Evolutionary conservation across 495 filamentous ascomycete genomes (phyloP).

Genomic region (Amorphotheca resinae): DNA sequence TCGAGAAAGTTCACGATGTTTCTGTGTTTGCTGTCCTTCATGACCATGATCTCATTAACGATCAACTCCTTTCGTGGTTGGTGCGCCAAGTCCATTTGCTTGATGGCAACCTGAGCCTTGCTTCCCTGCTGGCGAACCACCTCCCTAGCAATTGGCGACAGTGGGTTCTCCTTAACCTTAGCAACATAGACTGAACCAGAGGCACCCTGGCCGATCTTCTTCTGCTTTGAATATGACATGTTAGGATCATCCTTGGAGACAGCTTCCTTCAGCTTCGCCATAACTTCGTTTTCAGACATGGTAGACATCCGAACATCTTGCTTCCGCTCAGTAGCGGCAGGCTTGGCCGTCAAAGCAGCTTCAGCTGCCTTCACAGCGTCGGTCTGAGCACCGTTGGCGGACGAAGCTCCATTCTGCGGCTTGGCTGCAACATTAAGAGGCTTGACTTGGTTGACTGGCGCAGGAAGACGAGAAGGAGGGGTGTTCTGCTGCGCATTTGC

Average conservation of each 20-base stretch:
- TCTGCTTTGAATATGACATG: constrained; percentile 90
- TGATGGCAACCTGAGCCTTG: constrained; percentile 84
- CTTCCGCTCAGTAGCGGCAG: constrained; percentile 49
- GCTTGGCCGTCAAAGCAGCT: constrained; percentile 65
- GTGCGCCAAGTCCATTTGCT: constrained; percentile 97
- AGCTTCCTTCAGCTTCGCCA: constrained; percentile 83
- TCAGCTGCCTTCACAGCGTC: constrained; percentile 72
- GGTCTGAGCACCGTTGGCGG: constrained; percentile 32
- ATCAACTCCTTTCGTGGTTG: constrained; percentile 97
- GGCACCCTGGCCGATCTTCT: constrained; percentile 97
- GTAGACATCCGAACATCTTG: constrained; percentile 91
- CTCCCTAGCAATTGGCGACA: constrained; percentile 50
- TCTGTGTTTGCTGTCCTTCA: constrained; percentile 95
- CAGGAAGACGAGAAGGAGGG: constrained; percentile 45
- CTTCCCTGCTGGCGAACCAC: constrained; percentile 56
- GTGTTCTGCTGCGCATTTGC: constrained; percentile 32
- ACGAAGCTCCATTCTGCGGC: constrained; percentile 38
- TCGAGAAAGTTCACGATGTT: constrained; percentile 99
- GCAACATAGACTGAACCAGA: constrained; percentile 97
- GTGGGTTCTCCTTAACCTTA: constrained; percentile 67
- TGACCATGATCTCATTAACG: constrained; percentile 98
- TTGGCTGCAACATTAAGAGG: constrained; percentile 84
- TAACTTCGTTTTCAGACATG: constrained; percentile 94
- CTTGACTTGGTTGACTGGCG: constrained; percentile 61
- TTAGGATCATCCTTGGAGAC: constrained; percentile 89